Evolutionary conservation across 805 yeast species (phyloP), one percentile per base, ranked within the genome.

Genomic region (Dipodascopsis uninucleata): DNA sequence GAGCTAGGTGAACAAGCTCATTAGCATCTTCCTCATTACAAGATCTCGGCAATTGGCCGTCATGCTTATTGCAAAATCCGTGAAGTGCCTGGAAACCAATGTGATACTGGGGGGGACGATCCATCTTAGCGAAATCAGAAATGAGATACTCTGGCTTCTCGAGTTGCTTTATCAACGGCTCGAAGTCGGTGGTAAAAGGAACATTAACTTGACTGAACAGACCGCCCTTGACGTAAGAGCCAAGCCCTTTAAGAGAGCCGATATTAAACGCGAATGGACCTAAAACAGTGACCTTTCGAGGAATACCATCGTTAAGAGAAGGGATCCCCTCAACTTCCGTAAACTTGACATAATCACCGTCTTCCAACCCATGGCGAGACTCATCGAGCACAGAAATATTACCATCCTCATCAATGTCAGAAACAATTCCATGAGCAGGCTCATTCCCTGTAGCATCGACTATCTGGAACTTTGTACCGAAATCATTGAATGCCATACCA

Each of bases 191-290:
- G 22, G 70, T 72, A 39, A 64, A 66, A 23, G 98, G 97, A 59
- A 84, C 79, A 69, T 89, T 89, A 37, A 90, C 96, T 69, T 93
- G 95, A 20, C 88, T 84, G 71, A 85, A 93, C 38, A 85, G 71
- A 53, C 99, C 99, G 39, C 96, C 96, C 59, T 79, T 80, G 41
- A 70, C 65, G 61, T 87, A 93, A 1, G 71, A 65, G 18, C 89
- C 95, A 46, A 77, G 71, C 43, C 78, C 74, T 18, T 69, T 59
- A 0, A 74, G 71, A 18, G 68, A 61, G 12, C 75, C 78, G 47
- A 90, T 78, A 61, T 78, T 80, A 72, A 85, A 93, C 2, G 97
- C 94, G 62, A 77, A 88, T n/a, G 98, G 98, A 12, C 97, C 98
- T 49, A 84, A 72, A 1, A 88, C 97, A 61, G 80, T 82, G 41